Evolutionary conservation across 345 rosid genomes (phyloP).

Genomic region (Chamaenerion angustifolium): DNA sequence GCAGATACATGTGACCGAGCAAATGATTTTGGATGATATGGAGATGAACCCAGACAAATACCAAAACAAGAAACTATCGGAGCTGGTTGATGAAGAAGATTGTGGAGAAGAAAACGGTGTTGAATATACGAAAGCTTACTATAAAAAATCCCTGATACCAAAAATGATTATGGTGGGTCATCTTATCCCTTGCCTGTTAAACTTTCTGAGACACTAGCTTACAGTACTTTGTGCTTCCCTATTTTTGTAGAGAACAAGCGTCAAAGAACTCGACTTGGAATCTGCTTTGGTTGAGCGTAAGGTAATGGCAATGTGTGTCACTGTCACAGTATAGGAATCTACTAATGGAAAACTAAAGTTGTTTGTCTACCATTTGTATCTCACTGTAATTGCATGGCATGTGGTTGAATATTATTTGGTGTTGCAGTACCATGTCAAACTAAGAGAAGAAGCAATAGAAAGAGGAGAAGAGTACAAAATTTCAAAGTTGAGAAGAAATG

Average conservation of each 20-base stretch:
- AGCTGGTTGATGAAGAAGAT: conserved; percentile 64
- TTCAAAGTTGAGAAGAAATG: conserved; percentile 50
- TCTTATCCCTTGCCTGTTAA: conserved; percentile 1
- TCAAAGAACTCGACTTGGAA: conserved; percentile 83
- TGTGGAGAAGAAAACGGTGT: conserved; percentile 56
- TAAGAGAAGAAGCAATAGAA: conserved; percentile 51
- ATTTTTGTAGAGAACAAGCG: conserved; percentile 72
- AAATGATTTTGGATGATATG: conserved; percentile 79
- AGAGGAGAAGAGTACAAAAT: conserved; percentile 74
- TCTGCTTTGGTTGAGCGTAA: conserved; percentile 80
- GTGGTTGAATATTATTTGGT: not conserved
- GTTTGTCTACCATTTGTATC: not conserved
- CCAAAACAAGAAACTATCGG: conserved; percentile 61
- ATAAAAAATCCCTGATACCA: conserved; percentile 46
- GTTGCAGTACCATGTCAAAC: conserved; percentile 53
- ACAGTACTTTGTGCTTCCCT: conserved; percentile 11
- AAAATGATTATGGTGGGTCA: conserved; percentile 54
- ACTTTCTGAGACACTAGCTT: conserved; percentile 3
- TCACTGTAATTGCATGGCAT: not conserved
- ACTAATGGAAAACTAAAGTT: not conserved
- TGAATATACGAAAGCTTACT: conserved; percentile 38
- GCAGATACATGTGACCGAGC: conserved; percentile 87
- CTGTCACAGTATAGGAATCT: not conserved
- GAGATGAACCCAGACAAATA: conserved; percentile 83
- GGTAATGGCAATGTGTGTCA: conserved; percentile 25